Evolutionary conservation across 139 green algal genomes (phyloP).

Genomic region (Mychonastes homosphaera): DNA sequence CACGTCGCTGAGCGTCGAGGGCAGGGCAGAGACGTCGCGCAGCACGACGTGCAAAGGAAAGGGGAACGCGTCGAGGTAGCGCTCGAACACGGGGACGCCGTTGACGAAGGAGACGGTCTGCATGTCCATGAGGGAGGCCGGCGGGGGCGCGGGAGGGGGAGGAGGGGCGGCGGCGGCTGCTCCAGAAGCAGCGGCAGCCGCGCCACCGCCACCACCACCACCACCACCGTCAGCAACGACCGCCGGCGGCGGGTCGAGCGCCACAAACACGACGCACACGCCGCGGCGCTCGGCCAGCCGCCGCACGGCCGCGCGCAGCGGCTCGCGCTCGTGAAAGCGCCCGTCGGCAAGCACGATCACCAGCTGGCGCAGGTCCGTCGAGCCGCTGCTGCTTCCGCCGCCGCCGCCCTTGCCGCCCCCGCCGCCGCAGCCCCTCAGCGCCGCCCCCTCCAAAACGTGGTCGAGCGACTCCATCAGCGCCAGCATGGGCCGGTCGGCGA

Average conservation of each 20-base stretch:
- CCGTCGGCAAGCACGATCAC: conserved; percentile 95
- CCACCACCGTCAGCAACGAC: conserved; percentile 7
- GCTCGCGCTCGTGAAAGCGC: conserved; percentile 92
- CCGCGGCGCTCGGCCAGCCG: conserved; percentile 44
- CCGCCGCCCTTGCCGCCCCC: conserved; percentile 19
- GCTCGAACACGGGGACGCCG: conserved; percentile 79
- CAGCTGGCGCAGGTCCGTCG: conserved; percentile 72
- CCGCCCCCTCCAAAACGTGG: conserved; percentile 57
- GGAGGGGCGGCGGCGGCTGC: not conserved
- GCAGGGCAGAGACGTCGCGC: conserved; percentile 74
- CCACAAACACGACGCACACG: conserved; percentile 86
- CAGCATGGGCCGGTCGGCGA: conserved; percentile 81
- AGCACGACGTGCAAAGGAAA: conserved; percentile 97
- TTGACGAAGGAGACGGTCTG: conserved; percentile 78
- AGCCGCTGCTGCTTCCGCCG: conserved; percentile 1
- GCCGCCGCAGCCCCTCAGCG: conserved; percentile 26
- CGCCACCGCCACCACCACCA: conserved; percentile 1
- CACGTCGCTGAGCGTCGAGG: conserved; percentile 76
- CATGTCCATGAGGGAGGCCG: conserved; percentile 76
- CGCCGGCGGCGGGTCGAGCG: conserved; percentile 44
- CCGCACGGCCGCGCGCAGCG: conserved; percentile 51
- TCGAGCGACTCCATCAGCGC: conserved; percentile 67
- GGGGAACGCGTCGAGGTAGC: conserved; percentile 96
- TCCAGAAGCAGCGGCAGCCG: not conserved
- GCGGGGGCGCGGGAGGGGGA: conserved; percentile 2